These are phyloP conservation scores for Colletotrichum lupini DNA, from an alignment of 2,329 filamentous ascomycete species.

Conservation along the genomic window DNA sequence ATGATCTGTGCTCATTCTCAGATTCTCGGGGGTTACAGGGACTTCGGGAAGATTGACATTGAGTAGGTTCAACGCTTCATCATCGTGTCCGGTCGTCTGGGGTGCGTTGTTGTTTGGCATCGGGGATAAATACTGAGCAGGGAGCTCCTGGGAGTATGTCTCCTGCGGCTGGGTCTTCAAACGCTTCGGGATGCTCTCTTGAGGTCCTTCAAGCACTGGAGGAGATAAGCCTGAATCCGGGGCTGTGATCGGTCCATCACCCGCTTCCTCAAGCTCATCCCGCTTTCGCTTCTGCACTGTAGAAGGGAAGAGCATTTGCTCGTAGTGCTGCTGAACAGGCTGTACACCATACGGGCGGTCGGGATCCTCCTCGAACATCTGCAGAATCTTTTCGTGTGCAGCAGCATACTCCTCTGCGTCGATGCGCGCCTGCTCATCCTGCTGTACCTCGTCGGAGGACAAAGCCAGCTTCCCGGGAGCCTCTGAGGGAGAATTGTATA, in stretches of 20 bases:
- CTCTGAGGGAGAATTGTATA: background rate
- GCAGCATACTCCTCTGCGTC: background rate
- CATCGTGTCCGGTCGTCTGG: background rate
- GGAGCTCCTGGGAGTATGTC: background rate
- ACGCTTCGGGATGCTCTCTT: background rate
- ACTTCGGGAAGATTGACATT: background rate
- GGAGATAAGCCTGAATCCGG: background rate
- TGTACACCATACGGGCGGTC: conserved; percentile 15
- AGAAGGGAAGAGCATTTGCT: background rate
- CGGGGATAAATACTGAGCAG: background rate
- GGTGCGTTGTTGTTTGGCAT: background rate
- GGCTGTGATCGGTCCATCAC: background rate
- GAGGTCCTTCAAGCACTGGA: background rate
- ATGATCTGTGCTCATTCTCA: background rate
- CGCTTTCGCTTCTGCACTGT: background rate
- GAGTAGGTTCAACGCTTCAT: background rate
- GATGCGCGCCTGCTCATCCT: background rate
- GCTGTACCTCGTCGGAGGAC: background rate
- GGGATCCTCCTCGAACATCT: background rate
- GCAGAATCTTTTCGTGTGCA: background rate
- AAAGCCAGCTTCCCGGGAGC: background rate
- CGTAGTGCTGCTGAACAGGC: conserved; percentile 11
- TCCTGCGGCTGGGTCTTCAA: background rate
- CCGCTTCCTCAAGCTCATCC: background rate
- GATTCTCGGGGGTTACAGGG: background rate